phyloP scores from a whole-genome alignment of 2,329 filamentous ascomycete species.

The Tolypocladium nubicola region DNA sequence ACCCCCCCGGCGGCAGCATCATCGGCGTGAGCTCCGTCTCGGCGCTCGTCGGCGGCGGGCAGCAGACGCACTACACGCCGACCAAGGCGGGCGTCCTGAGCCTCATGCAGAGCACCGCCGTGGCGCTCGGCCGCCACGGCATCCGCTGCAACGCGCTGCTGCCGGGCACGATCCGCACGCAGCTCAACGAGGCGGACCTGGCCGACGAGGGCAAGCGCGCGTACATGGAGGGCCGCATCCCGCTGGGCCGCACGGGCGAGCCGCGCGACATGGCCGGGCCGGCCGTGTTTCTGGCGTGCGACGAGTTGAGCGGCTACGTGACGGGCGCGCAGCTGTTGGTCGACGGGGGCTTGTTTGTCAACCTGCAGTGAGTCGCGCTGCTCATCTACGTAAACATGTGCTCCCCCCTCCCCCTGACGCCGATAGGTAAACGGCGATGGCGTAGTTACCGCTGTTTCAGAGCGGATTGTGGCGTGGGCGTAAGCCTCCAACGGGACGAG shows the following conservation, averaged over 20 bases:
- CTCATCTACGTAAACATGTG: neutral
- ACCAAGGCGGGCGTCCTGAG: slow-evolving; percentile 76
- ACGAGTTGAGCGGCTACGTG: slow-evolving; percentile 69
- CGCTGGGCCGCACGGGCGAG: slow-evolving; percentile 62
- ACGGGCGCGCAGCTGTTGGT: slow-evolving; percentile 77
- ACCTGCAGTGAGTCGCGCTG: slow-evolving; percentile 53
- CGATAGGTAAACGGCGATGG: too few relatives aligned
- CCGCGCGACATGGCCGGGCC: slow-evolving; percentile 71
- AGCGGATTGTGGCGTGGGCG: neutral
- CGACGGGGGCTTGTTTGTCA: slow-evolving; percentile 83
- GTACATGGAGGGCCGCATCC: slow-evolving; percentile 77
- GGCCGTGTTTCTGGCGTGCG: slow-evolving; percentile 74
- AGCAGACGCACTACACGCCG: slow-evolving; percentile 78
- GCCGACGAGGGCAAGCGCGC: slow-evolving; percentile 58
- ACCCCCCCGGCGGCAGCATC: slow-evolving; percentile 64
- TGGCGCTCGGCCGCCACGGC: slow-evolving; percentile 62
- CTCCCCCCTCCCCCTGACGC: too few relatives aligned
- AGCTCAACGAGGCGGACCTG: slow-evolving; percentile 75
- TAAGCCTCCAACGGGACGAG: neutral
- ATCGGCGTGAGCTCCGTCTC: slow-evolving; percentile 66
- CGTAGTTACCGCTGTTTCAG: neutral
- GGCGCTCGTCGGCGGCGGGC: slow-evolving; percentile 66
- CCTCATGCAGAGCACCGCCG: slow-evolving; percentile 75
- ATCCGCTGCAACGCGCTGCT: slow-evolving; percentile 79
- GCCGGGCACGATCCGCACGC: slow-evolving; percentile 74